Evolutionary conservation across 495 filamentous ascomycete species (phyloP).

Genomic region (Penicillium coprophilum): DNA sequence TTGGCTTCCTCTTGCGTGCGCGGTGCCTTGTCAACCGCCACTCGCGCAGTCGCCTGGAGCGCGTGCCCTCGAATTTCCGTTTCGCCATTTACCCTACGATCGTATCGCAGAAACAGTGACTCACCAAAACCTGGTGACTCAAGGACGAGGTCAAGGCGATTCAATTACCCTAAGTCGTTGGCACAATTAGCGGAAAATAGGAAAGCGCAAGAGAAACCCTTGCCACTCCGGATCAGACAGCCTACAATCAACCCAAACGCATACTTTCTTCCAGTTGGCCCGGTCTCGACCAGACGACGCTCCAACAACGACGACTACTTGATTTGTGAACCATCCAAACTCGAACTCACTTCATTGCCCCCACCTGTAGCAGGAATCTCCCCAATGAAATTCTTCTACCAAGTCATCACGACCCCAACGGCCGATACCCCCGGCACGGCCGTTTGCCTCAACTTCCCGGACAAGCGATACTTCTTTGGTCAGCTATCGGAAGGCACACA

Average conservation of each 20-base stretch:
- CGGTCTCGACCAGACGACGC: not conserved
- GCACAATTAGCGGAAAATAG: not conserved
- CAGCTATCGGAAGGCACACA: conserved; percentile 82
- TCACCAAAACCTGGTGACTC: not conserved
- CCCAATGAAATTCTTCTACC: conserved; percentile 67
- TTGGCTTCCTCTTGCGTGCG: conserved; percentile 44
- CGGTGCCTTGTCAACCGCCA: conserved; percentile 35
- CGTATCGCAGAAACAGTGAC: conserved; percentile 14
- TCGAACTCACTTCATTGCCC: conserved; percentile 10
- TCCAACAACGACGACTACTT: conserved; percentile 21
- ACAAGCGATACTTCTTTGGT: conserved; percentile 84
- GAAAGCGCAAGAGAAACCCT: not conserved
- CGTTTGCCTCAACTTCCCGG: conserved; percentile 72
- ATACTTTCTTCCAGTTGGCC: conserved; percentile 15
- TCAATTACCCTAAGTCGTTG: not conserved
- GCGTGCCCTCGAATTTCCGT: conserved; percentile 15
- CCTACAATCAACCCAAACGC: conserved; percentile 7
- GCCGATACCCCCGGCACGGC: conserved; percentile 83
- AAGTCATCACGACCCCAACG: conserved; percentile 80
- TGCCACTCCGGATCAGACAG: conserved; percentile 4
- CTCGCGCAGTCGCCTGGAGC: conserved; percentile 26
- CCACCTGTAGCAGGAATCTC: not conserved
- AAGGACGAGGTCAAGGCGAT: not conserved
- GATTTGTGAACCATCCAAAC: conserved; percentile 24
- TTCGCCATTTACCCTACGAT: conserved; percentile 10